Evolutionary conservation across 1,284 basidiomycete genomes (phyloP), one percentile per base, ranked within the genome.

Genomic region (Phylloporus gajari): DNA sequence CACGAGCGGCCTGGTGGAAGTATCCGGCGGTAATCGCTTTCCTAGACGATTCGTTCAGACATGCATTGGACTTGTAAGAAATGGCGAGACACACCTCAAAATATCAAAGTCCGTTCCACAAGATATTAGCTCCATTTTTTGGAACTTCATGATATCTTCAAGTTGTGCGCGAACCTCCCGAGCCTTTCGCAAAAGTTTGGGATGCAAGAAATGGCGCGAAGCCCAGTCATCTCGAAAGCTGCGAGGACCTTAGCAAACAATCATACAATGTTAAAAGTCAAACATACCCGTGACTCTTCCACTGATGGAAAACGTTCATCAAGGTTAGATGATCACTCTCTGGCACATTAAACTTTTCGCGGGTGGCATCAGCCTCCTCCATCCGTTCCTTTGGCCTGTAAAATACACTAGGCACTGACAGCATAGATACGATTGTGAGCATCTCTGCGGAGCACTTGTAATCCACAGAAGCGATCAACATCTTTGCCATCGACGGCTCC

Each of bases 11-110:
- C 84, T 99, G 98, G 83, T 99, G 98, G 89, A 99, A 99, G 86
- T 99, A 99, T 35, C 97, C 98, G 23, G 97, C 95, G 62, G 96
- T 94, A 78, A 99, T 99, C 32, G 97, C 97, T 89, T 98, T 99
- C 80, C 97, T 96, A 77, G 21, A 64, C 32, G 59, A 65, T 67
- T 23, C 38, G 40, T 65, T 76, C 35, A 30, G 61, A 65, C 51
- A 38, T 32, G 56, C 60, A 35, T 58, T 38, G 25, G 23, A 35
- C 51, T 27, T 32, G 1, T 35, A 19, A 44, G 44, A 27, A 51
- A 69, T 46, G 46, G 35, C 30, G 25, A n/a, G 32, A 81, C 86
- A 30, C 70, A 95, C 94, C 95, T 89, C 73, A 99, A 90, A 30
- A 97, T 85, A 80, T 99, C 98, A 86, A 97, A 99, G 83, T 99